These are phyloP conservation scores for Plasmopara halstedii DNA, from an alignment of 352 stramenopile species.

Conservation along the genomic window DNA sequence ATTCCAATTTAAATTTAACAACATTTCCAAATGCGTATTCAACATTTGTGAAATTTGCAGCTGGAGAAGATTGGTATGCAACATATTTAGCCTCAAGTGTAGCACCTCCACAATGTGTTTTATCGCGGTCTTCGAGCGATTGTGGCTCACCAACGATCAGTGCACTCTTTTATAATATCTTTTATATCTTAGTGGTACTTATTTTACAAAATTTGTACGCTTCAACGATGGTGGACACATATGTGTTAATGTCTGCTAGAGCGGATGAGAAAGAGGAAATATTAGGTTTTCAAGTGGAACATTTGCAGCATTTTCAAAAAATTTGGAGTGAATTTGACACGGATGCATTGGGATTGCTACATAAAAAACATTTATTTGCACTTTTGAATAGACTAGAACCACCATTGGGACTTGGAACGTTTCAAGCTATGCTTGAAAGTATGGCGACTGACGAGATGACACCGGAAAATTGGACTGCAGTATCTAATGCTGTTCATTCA, in stretches of 20 bases:
- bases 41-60: conserved; percentile 75
- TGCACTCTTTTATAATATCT: conserved; percentile 68
- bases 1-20: conserved; percentile 64
- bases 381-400: conserved; percentile 44
- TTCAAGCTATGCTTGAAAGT: conserved; percentile 29
- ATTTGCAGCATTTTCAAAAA: conserved; percentile 57
- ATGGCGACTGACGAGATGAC: conserved; percentile 32
- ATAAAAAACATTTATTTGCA: conserved; percentile 53
- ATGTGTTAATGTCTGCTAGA: conserved; percentile 64
- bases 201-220: conserved; percentile 80
- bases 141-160: conserved; percentile 60
- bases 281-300: conserved; percentile 50
- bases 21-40: conserved; percentile 71
- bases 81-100: conserved; percentile 68
- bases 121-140: conserved; percentile 41
- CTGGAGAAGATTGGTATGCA: conserved; percentile 79
- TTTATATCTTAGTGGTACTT: conserved; percentile 72
- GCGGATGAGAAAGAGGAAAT: conserved; percentile 49
- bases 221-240: conserved; percentile 76
- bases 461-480: conserved; percentile 11
- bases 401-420: conserved; percentile 46
- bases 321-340: conserved; percentile 75
- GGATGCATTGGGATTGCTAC: conserved; percentile 62
- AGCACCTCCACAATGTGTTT: conserved; percentile 44
- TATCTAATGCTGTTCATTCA: conserved; percentile 32